phyloP scores from a whole-genome alignment of 2,329 filamentous ascomycete species.

The Monilinia fructigena region DNA sequence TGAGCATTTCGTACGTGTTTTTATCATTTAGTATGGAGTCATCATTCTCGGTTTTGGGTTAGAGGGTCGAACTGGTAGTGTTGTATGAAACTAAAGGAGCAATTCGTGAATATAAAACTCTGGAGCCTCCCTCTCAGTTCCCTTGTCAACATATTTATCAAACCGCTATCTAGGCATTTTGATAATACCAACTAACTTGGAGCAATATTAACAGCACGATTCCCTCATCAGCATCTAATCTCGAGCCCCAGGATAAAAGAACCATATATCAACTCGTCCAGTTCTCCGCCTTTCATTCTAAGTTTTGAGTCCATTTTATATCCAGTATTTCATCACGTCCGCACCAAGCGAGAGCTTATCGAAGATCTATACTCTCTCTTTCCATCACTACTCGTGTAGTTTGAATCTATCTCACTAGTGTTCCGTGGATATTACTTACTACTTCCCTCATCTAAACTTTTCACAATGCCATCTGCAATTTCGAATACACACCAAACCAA shows the following conservation, averaged over 20 bases:
- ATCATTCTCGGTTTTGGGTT: not conserved
- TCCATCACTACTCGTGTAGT: not conserved
- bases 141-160: not conserved
- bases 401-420: constrained; percentile 5
- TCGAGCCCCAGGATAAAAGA: not conserved
- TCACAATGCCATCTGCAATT: constrained; percentile 45
- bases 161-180: not conserved
- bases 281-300: not conserved
- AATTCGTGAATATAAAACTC: constrained; percentile 5
- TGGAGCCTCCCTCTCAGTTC: not conserved
- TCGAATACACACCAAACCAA: constrained; percentile 35
- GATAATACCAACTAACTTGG: constrained; percentile 2
- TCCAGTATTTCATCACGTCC: not conserved
- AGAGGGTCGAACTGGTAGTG: not conserved
- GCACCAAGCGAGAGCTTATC: not conserved
- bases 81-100: not conserved
- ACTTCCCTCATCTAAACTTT: not conserved
- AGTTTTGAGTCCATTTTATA: not conserved
- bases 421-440: not conserved
- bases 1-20: not conserved
- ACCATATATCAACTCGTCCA: constrained; percentile 9
- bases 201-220: not conserved
- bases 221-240: not conserved
- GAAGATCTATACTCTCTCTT: not conserved
- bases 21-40: constrained; percentile 6